phyloP scores from a whole-genome alignment of 495 filamentous ascomycete species.

The Talaromyces borbonicus region DNA sequence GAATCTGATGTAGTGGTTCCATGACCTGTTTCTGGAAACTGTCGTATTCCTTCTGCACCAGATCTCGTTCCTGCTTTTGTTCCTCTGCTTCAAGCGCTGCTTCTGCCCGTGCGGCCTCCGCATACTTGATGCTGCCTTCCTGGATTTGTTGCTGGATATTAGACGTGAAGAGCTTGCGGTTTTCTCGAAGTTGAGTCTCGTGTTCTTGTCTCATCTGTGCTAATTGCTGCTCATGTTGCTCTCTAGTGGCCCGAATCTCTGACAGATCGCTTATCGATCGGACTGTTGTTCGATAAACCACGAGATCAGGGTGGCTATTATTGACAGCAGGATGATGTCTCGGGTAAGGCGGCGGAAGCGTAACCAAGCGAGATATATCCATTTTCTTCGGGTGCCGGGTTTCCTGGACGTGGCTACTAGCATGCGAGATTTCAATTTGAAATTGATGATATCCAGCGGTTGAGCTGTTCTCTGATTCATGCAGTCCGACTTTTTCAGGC shows the following conservation, averaged over 20 bases:
- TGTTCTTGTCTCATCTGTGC: slow-evolving; percentile 29
- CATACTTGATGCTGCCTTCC: slow-evolving; percentile 64
- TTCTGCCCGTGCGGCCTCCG: slow-evolving; percentile 71
- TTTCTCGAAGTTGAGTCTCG: slow-evolving; percentile 32
- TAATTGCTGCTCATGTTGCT: slow-evolving; percentile 39
- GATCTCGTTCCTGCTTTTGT: slow-evolving; percentile 46
- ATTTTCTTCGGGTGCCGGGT: slow-evolving; percentile 32
- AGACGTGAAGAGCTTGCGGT: slow-evolving; percentile 38
- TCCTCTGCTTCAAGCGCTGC: slow-evolving; percentile 54
- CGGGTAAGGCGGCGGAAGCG: slow-evolving; percentile 86
- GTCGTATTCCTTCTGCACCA: slow-evolving; percentile 65
- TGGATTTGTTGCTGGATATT: slow-evolving; percentile 68
- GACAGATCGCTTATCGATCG: slow-evolving; percentile 66
- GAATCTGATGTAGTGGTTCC: slow-evolving; percentile 63
- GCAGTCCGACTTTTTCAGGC: slow-evolving; percentile 74
- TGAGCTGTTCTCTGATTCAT: slow-evolving; percentile 37
- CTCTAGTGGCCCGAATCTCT: slow-evolving; percentile 59
- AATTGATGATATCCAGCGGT: slow-evolving; percentile 3
- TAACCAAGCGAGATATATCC: slow-evolving; percentile 86
- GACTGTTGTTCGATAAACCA: slow-evolving; percentile 63
- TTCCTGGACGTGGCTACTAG: slow-evolving; percentile 12
- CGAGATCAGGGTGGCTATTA: slow-evolving; percentile 84
- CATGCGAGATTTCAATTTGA: slow-evolving; percentile 1
- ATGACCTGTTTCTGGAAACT: slow-evolving; percentile 65
- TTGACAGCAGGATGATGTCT: slow-evolving; percentile 90